Percentiles rank a stretch among this genome's conserved stretches.
phyloP scores from a whole-genome alignment of 768 basidiomycete species.

The Glaciozyma antarctica region DNA sequence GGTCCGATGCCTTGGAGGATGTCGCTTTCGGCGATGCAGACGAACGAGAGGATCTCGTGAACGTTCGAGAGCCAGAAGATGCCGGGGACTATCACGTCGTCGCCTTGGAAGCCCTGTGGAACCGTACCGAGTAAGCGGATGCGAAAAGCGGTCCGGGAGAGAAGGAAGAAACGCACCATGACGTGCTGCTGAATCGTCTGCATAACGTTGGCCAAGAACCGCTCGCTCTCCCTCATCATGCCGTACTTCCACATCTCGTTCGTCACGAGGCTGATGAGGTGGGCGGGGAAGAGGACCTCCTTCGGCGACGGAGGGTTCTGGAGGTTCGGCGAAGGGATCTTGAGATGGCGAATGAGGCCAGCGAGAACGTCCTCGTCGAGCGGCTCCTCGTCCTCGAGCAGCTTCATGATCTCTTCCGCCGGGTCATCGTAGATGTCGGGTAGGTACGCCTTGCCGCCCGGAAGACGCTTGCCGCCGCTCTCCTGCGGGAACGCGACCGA shows the following conservation, averaged over 20 bases:
- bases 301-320: conserved; percentile 88
- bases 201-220: conserved; percentile 98
- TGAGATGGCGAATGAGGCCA: conserved; percentile 79
- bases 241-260: conserved; percentile 99
- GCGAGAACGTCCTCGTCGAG: conserved; percentile 88
- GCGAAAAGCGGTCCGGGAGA: neutral
- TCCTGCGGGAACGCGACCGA: conserved; percentile 33
- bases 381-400: conserved; percentile 80
- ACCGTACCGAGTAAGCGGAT: neutral
- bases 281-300: conserved; percentile 97
- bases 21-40: conserved; percentile 96
- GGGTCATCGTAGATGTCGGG: conserved; percentile 66
- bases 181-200: conserved; percentile 94
- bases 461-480: conserved; percentile 21
- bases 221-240: conserved; percentile 88
- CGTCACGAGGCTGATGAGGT: conserved; percentile 92
- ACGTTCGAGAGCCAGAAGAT: conserved; percentile 99
- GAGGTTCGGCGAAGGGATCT: conserved; percentile 81
- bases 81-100: conserved; percentile 91
- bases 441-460: conserved; percentile 31
- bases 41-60: conserved; percentile 97
- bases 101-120: conserved; percentile 57
- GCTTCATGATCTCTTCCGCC: conserved; percentile 85
- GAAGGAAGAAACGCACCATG: conserved; percentile 57
- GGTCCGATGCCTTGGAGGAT: conserved; percentile 97